These are phyloP conservation scores for Xylariomycetidae sp. DNA, from an alignment of 2,329 filamentous ascomycete genomes.

Conservation along the genomic window DNA sequence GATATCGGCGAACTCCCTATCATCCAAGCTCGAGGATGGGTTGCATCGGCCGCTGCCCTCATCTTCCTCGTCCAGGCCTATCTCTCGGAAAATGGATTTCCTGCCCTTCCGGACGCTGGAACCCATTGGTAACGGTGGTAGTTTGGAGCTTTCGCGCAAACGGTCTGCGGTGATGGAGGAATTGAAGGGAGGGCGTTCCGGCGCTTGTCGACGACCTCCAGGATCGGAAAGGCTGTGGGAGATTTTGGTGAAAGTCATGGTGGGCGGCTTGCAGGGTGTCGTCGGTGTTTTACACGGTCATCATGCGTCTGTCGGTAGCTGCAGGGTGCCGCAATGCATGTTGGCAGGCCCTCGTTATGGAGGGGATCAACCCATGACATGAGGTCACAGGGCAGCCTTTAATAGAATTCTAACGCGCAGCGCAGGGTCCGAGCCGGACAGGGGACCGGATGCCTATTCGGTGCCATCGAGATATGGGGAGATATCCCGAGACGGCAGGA, in stretches of 20 bases:
- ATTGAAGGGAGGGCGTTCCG: slow-evolving; percentile 42
- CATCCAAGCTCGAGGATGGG: slow-evolving; percentile 18
- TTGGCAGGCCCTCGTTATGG: too few species aligned
- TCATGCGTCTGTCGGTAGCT: too few species aligned
- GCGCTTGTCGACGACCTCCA: slow-evolving; percentile 8
- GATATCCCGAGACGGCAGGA: too few species aligned
- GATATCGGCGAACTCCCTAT: slow-evolving; percentile 27
- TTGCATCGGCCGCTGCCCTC: slow-evolving; percentile 17
- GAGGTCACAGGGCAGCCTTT: slow-evolving; percentile 20
- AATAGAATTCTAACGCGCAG: too few species aligned
- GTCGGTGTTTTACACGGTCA: slow-evolving; percentile 2
- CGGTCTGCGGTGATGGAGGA: slow-evolving; percentile 45
- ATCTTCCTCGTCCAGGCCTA: slow-evolving; percentile 34
- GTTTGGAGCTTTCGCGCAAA: slow-evolving; percentile 40
- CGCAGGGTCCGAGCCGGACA: too few species aligned
- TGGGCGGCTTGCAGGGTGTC: slow-evolving; percentile 5
- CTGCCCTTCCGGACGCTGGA: slow-evolving; percentile 44
- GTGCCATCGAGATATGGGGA: too few species aligned
- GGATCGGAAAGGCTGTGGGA: slow-evolving; percentile 13
- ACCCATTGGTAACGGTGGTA: slow-evolving; percentile 33
- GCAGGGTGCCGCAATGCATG: slow-evolving; percentile 3
- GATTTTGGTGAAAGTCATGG: slow-evolving; percentile 19
- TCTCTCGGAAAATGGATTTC: slow-evolving; percentile 47
- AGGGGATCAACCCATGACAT: slow-evolving; percentile 8
- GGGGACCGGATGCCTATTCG: too few species aligned